Evolutionary conservation across 225 moss, liverwort and hornwort species (phyloP).

Genomic region (Polytrichum formosum): DNA sequence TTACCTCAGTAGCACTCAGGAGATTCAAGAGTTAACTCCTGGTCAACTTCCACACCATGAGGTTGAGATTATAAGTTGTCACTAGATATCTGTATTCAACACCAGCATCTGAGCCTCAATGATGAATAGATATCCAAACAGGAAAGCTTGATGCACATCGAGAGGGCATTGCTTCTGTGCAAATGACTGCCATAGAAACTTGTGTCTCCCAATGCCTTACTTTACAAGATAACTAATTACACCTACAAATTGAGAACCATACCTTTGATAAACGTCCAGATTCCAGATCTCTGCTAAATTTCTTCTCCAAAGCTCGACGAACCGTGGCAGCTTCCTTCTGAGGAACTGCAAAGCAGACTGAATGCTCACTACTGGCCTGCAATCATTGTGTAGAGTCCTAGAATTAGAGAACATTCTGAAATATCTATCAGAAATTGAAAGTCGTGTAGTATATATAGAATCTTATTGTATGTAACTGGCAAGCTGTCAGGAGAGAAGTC

Average conservation of each 20-base stretch:
- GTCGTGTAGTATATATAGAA: too few species aligned
- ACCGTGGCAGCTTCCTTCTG: slow-evolving; percentile 66
- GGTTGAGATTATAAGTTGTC: too few species aligned
- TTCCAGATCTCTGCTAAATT: slow-evolving; percentile 74
- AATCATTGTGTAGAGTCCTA: not conserved
- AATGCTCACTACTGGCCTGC: slow-evolving; percentile 99
- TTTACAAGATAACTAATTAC: not conserved
- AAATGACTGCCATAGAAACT: not conserved
- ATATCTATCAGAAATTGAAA: too few species aligned
- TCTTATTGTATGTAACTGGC: not conserved
- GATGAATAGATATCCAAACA: too few species aligned
- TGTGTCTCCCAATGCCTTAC: not conserved
- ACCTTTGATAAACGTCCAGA: slow-evolving; percentile 92
- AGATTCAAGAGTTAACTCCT: not conserved
- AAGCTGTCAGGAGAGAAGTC: not conserved
- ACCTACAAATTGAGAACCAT: not conserved
- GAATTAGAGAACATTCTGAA: too few species aligned
- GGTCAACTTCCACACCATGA: too few species aligned
- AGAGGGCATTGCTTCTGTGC: too few species aligned
- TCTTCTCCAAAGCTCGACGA: slow-evolving; percentile 71
- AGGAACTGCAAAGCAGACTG: slow-evolving; percentile 94
- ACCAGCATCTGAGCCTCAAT: too few species aligned
- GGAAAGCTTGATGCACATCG: not conserved
- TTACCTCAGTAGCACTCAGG: not conserved
- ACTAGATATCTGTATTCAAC: too few species aligned